Evolutionary conservation across 2,329 filamentous ascomycete species (phyloP), one percentile per base, ranked within the genome.

Genomic region (Talaromyces sp.): DNA sequence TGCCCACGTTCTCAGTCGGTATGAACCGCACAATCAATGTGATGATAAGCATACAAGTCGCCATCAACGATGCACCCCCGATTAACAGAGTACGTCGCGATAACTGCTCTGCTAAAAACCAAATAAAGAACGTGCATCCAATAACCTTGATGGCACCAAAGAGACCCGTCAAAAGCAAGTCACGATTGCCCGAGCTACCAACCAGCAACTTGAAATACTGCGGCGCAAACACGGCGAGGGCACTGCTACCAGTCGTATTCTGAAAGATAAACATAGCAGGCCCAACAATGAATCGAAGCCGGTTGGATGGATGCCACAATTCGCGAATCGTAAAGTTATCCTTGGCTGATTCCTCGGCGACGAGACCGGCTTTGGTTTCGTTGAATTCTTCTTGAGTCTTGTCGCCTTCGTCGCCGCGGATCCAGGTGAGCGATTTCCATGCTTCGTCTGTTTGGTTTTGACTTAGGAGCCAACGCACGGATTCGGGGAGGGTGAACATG

Each of bases 121-220:
- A 49, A 25, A 49, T 80, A 63, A 84, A 84, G 27, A 78, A 66
- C 0, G 75, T 74, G 60, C 82, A 82, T 3, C 80, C 81, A 9
- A 76, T 73, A 45, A 84, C 80, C 68, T 84, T 84, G 68, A 84
- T 73, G 3, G 79, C 81, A 41, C 81, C 82, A 69, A 83, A 84
- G 62, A 84, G 80, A 27, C 78, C 81, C 1, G 80, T 83, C 17
- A 84, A 70, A 0, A 84, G 73, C 31, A 84, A 75, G 63, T 77
- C 75, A n/a, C 75, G 73, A 47, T 79, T 75, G 1, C 75, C 77
- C 39, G 71, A 70, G 39, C 63, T 67, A 6, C 79, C 80, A 15
- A 82, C 80, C 25, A 83, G 74, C 0, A 83, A 73, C 61, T 79
- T 81, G 73, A 84, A 84, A 71, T 82, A 83, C 68, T 84, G 81